phyloP scores from a whole-genome alignment of 108 stramenopile genomes.

The Cyclotella sp. region DNA sequence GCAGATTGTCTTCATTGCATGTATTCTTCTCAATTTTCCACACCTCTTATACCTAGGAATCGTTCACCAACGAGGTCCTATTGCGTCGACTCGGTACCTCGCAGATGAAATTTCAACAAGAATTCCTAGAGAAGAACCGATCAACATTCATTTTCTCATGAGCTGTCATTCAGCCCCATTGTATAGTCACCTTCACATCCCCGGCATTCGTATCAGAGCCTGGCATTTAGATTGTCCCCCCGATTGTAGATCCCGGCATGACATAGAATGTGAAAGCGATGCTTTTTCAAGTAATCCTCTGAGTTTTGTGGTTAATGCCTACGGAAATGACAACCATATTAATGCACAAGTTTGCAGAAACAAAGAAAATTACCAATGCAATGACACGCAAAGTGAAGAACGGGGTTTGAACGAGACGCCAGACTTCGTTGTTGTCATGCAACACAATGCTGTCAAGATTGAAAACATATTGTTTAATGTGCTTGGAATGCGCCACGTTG shows the following conservation, averaged over 20 bases:
- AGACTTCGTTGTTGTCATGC: slow-evolving; percentile 44
- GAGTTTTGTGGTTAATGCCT: slow-evolving; percentile 50
- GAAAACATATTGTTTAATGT: slow-evolving; percentile 11
- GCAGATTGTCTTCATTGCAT: slow-evolving; percentile 33
- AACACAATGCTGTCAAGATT: slow-evolving; percentile 38
- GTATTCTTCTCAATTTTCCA: slow-evolving; percentile 58
- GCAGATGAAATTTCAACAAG: slow-evolving; percentile 43
- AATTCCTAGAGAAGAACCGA: slow-evolving; percentile 8
- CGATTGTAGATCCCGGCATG: slow-evolving; percentile 60
- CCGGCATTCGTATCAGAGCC: slow-evolving; percentile 43
- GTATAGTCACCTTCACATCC: slow-evolving; percentile 78
- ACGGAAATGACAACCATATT: slow-evolving; percentile 15
- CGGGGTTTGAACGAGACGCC: slow-evolving; percentile 5
- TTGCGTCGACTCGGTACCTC: slow-evolving; percentile 66
- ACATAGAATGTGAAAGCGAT: slow-evolving; percentile 75
- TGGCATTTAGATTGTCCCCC: slow-evolving; percentile 86
- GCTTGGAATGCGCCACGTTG: slow-evolving; percentile 34
- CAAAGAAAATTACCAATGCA: slow-evolving; percentile 4
- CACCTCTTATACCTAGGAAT: slow-evolving; percentile 67
- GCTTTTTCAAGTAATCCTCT: slow-evolving; percentile 67
- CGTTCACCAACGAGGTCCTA: slow-evolving; percentile 79
- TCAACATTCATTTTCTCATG: slow-evolving; percentile 62
- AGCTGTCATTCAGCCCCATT: slow-evolving; percentile 87
- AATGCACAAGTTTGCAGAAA: neutral
- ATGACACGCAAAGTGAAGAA: neutral